Conservation (phyloP, 169 alveolate species). For the Theileria luwenshuni region DNA sequence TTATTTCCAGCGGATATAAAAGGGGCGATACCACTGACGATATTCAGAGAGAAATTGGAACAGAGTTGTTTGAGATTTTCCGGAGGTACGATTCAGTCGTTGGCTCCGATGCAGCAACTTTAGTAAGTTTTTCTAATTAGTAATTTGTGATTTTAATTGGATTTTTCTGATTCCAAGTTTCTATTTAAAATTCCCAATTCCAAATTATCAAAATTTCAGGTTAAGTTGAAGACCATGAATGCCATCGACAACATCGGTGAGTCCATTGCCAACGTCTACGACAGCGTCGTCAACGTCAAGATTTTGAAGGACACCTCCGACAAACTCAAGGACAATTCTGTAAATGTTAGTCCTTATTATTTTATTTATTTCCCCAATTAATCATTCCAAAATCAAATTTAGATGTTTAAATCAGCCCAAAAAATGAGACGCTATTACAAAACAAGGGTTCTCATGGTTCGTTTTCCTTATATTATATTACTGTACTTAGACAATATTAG, state of each 20-base stretch:
- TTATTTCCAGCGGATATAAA: not conserved
- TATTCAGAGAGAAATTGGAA: not conserved
- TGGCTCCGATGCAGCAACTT: slow-evolving; percentile 24
- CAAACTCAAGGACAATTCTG: slow-evolving; percentile 20
- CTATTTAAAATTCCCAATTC: not conserved
- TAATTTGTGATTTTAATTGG: not conserved
- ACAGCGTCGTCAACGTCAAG: slow-evolving; percentile 37
- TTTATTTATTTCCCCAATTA: slow-evolving; percentile 13
- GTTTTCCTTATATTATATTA: no score
- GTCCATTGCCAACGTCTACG: slow-evolving; percentile 26
- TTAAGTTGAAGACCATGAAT: slow-evolving; percentile 19
- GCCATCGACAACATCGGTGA: slow-evolving; percentile 23
- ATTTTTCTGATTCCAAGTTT: not conserved
- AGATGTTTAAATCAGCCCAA: not conserved
- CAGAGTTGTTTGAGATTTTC: slow-evolving; percentile 13
- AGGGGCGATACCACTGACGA: not conserved
- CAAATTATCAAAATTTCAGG: slow-evolving; percentile 10
- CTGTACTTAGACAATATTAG: no score
- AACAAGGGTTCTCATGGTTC: not conserved
- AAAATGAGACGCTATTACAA: not conserved
- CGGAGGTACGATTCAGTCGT: slow-evolving; percentile 23
- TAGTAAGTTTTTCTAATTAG: slow-evolving; percentile 4
- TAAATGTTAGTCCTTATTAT: slow-evolving; percentile 27
- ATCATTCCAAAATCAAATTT: slow-evolving; percentile 29
- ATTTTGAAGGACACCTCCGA: slow-evolving; percentile 20